Conservation (phyloP, 495 filamentous ascomycete genomes). For the Parachaetomium inaequale region DNA sequence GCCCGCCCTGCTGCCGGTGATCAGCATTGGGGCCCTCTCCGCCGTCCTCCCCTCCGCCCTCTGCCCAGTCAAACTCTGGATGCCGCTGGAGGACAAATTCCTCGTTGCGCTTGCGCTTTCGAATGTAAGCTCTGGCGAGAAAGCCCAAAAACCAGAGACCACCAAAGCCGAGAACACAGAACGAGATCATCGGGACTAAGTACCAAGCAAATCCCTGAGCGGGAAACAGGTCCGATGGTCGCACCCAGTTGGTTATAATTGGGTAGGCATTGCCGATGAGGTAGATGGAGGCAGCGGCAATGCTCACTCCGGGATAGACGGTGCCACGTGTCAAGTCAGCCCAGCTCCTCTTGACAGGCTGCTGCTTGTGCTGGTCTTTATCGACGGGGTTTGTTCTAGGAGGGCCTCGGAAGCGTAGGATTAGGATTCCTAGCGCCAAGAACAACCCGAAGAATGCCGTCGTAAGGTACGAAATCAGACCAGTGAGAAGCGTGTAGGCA, state of each 20-base stretch:
- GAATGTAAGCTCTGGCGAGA: not conserved
- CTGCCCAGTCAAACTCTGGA: not conserved
- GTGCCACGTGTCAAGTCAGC: not conserved
- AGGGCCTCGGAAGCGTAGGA: not conserved
- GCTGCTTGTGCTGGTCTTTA: not conserved
- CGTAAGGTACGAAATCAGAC: not conserved
- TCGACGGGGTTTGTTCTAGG: not conserved
- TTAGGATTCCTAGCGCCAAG: not conserved
- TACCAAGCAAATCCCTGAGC: not conserved
- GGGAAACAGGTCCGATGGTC: not conserved
- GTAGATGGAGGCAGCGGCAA: not conserved
- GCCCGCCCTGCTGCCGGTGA: not conserved
- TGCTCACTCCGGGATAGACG: not conserved
- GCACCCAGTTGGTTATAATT: not conserved
- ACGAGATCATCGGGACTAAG: not conserved
- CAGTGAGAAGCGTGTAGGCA: not conserved
- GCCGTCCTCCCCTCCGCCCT: not conserved
- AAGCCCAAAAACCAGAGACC: not conserved
- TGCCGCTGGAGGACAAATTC: not conserved
- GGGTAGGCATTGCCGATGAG: not conserved
- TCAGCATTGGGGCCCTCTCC: not conserved
- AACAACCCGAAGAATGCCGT: not conserved
- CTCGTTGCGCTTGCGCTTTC: not conserved
- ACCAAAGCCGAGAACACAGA: not conserved
- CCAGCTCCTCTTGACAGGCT: not conserved